Base-by-base conservation (phyloP, 2,329 filamentous ascomycete genomes). In the Colletotrichum paranaense region DNA sequence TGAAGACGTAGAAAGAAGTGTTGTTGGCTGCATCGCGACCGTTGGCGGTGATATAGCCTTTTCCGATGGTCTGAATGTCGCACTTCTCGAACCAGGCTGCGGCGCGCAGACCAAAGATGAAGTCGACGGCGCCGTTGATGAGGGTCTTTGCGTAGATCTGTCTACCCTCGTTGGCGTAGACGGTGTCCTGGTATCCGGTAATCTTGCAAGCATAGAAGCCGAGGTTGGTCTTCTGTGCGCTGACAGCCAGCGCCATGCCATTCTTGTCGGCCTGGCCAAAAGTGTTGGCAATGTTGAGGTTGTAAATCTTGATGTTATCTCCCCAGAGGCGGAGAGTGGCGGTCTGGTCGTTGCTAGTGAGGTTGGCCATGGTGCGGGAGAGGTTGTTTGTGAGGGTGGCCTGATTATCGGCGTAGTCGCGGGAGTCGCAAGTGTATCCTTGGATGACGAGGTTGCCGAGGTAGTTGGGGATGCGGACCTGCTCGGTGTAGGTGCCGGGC, bases 51-150 rank as follows among this genome's bases (percentile, higher is more conserved):
- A 88, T 82, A 76, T 82, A 87, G 19, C 88, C 87, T 0, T 80
- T 80, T 16, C 80, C 78, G 5, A 87, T 79, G 32, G 88, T 86
- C 49, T 84, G 79, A 73, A 91, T 87, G 59, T 87, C 84, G 71
- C 84, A 84, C 74, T 67, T 88, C 67, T 89, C 85, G 74, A 91
- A 88, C 88, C 88, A 91, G 11, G 85, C 85, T 3, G 80, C 77
- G 1, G 86, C 88, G 26, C 83, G 78, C 77, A 89, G 87, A 11
- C 89, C 89, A 75, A 91, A 91, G 78, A 91, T 88, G 79, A 90
- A 91, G 78, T 91, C 89, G 6, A 87, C 87, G 1, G 88, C 88
- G 52, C 89, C 89, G 73, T 86, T 83, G 74, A 91, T 90, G 76
- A 86, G 86, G 76, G 84, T 85, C 66, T 85, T 85, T 12, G 85